Conservation (phyloP, 768 basidiomycete genomes). For the Serendipita vermifera region DNA sequence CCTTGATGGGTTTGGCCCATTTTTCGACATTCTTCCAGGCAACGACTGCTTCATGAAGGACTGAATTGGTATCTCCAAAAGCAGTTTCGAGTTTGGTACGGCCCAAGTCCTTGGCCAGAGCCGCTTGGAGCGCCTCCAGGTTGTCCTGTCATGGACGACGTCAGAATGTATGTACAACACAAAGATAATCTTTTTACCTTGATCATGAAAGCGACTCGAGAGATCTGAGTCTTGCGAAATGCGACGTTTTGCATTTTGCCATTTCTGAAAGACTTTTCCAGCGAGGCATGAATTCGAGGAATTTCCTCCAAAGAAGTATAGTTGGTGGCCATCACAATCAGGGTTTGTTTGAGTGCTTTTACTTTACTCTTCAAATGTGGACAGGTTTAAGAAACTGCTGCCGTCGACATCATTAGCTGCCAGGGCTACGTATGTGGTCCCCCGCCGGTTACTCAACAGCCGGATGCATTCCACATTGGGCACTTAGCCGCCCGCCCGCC, state of each 20-base stretch:
- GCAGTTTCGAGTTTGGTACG: constrained; percentile 46
- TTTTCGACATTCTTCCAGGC: constrained; percentile 54
- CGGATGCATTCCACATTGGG: no score
- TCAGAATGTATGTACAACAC: not conserved
- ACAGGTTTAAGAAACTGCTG: no score
- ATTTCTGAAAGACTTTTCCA: constrained; percentile 45
- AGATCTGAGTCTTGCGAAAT: constrained; percentile 62
- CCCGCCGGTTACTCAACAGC: no score
- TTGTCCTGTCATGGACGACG: constrained; percentile 42
- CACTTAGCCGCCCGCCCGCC: no score
- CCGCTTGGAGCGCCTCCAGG: constrained; percentile 40
- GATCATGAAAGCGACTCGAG: constrained; percentile 58
- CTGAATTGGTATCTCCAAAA: constrained; percentile 41
- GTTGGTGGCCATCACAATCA: no score
- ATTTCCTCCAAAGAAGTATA: no score
- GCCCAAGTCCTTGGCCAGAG: constrained; percentile 50
- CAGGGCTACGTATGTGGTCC: no score
- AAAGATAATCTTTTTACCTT: not conserved
- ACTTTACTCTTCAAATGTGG: no score
- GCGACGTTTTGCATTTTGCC: constrained; percentile 55
- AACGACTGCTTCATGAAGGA: constrained; percentile 36
- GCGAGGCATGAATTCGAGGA: constrained; percentile 41
- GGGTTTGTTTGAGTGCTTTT: no score
- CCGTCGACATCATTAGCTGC: no score
- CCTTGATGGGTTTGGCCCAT: constrained; percentile 57